Percentiles rank a stretch among this genome's conserved stretches.
Evolutionary conservation across 2,329 filamentous ascomycete genomes (phyloP).

Genomic region (Canariomyces notabilis): DNA sequence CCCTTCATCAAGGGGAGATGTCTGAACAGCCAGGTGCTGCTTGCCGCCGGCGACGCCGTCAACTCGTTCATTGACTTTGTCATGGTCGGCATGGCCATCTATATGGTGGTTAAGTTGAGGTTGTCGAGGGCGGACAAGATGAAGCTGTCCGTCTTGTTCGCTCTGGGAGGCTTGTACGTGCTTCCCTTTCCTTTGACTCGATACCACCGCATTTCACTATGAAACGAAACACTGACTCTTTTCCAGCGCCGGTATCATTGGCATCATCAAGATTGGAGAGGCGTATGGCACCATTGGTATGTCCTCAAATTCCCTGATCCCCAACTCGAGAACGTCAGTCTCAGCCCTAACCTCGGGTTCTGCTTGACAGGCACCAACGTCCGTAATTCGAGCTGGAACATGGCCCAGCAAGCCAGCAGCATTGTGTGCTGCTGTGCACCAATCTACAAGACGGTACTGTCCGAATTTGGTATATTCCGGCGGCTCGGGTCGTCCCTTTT

Average conservation of each 20-base stretch:
- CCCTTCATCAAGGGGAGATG: background rate
- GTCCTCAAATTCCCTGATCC: no score
- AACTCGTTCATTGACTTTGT: conserved; percentile 1
- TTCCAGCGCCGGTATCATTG: background rate
- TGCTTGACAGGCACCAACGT: no score
- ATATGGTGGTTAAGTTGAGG: background rate
- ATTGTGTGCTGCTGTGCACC: no score
- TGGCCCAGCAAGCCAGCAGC: no score
- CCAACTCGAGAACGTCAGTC: no score
- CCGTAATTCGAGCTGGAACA: no score
- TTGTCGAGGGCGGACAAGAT: background rate
- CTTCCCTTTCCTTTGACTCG: no score
- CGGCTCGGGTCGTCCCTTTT: no score
- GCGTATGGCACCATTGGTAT: background rate
- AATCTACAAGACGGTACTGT: no score
- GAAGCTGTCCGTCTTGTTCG: background rate
- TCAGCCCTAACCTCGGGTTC: no score
- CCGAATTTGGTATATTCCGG: no score
- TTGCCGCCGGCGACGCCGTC: background rate
- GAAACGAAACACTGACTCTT: background rate
- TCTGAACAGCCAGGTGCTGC: background rate
- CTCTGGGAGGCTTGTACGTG: conserved; percentile 1
- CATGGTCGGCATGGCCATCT: background rate
- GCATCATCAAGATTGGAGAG: conserved; percentile 1
- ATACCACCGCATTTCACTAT: background rate